Evolutionary conservation across 1,139 yeast genomes (phyloP).

Genomic region (Nematodospora anomalae): DNA sequence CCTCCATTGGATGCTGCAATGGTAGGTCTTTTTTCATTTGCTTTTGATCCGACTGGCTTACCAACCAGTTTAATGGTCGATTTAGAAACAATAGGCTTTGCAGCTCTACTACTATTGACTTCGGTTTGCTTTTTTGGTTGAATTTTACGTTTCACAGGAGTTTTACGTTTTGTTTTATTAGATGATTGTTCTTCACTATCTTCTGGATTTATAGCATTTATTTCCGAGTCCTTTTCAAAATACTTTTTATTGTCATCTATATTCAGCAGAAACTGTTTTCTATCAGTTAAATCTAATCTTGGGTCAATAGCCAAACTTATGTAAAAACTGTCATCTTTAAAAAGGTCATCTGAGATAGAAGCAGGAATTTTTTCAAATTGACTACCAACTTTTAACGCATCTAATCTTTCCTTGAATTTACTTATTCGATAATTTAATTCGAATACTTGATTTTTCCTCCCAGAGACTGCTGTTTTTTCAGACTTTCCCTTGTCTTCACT

Average conservation of each 20-base stretch:
- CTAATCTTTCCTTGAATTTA: background rate
- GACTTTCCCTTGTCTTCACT: background rate
- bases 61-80: too few species aligned
- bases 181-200: background rate
- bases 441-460: background rate
- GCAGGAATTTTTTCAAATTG: background rate
- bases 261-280: background rate
- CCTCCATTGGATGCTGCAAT: too few species aligned
- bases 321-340: background rate
- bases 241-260: background rate
- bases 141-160: background rate
- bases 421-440: background rate
- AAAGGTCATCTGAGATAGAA: background rate
- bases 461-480: background rate
- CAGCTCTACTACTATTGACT: background rate
- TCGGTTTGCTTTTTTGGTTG: background rate
- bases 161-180: background rate
- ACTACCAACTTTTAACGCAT: background rate
- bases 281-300: slow-evolving; percentile 3
- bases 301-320: slow-evolving; percentile 8
- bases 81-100: background rate
- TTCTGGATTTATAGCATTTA: background rate
- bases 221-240: background rate
- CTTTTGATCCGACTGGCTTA: too few species aligned
- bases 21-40: too few species aligned